Percentiles rank a stretch among this genome's conserved stretches.
Evolutionary conservation across 306 rosid species (phyloP).

Genomic region (Cucurbita pepo): DNA sequence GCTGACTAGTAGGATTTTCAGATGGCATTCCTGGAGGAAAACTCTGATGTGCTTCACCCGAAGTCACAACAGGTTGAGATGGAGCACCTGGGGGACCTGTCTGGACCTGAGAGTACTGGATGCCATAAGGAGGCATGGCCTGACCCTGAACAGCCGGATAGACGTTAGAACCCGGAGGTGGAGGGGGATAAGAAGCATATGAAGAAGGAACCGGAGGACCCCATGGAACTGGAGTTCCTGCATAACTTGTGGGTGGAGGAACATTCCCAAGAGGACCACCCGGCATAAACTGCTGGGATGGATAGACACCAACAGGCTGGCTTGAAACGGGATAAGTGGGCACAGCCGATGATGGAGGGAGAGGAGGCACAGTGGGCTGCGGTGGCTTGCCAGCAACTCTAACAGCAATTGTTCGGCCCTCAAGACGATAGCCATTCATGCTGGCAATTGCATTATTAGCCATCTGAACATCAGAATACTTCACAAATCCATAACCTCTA

Average conservation of each 20-base stretch:
- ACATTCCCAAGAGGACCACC: slow-evolving; percentile 64
- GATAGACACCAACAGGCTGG: slow-evolving; percentile 68
- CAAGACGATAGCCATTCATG: slow-evolving; percentile 92
- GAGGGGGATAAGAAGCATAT: slow-evolving; percentile 66
- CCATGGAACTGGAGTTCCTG: slow-evolving; percentile 76
- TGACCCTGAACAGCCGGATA: slow-evolving; percentile 72
- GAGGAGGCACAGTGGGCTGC: slow-evolving; percentile 80
- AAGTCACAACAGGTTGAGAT: slow-evolving; percentile 36
- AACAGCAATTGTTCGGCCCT: slow-evolving; percentile 90
- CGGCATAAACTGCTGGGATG: slow-evolving; percentile 70
- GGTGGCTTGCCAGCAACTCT: slow-evolving; percentile 98
- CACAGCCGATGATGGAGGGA: slow-evolving; percentile 57
- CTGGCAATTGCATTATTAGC: slow-evolving; percentile 75
- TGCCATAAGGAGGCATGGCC: slow-evolving; percentile 62
- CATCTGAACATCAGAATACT: slow-evolving; percentile 81
- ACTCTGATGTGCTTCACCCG: slow-evolving; percentile 62
- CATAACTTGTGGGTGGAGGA: slow-evolving; percentile 47
- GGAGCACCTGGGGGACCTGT: slow-evolving; percentile 78
- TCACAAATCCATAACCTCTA: slow-evolving; percentile 94
- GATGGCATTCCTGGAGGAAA: slow-evolving; percentile 87
- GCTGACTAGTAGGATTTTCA: slow-evolving; percentile 41
- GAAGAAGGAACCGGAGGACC: slow-evolving; percentile 85
- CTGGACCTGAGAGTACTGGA: slow-evolving; percentile 62
- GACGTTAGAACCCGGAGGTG: slow-evolving; percentile 69
- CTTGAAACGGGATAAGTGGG: slow-evolving; percentile 63